Conservation (phyloP, 345 rosid species). For the Pelargonium nanum region DNA sequence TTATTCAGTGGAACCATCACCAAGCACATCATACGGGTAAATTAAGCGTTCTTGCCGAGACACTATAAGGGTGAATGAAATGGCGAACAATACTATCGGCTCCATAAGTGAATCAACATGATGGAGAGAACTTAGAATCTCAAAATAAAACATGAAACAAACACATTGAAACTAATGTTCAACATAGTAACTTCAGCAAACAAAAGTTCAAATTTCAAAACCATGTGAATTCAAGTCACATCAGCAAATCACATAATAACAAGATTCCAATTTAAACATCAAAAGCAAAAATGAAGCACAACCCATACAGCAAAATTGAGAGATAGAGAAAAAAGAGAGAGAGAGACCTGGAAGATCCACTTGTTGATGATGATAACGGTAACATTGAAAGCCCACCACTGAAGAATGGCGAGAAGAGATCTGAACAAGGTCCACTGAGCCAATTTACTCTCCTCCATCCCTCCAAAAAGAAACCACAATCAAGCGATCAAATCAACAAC, state of each 20-base stretch:
- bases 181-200: background rate
- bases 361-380: constrained; percentile 96
- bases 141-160: too few species aligned
- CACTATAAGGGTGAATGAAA: background rate
- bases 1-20: background rate
- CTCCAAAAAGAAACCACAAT: constrained; percentile 7
- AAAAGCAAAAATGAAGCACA: background rate
- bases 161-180: too few species aligned
- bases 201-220: background rate
- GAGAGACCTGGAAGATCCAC: constrained; percentile 96
- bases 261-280: background rate
- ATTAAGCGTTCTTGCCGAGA: background rate
- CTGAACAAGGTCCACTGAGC: constrained; percentile 61
- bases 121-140: background rate
- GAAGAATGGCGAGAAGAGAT: constrained; percentile 88
- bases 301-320: background rate
- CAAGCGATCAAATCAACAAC: constrained; percentile 15
- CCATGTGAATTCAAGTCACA: background rate
- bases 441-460: constrained; percentile 68
- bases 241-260: background rate
- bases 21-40: background rate
- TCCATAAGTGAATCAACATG: too few species aligned
- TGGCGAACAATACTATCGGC: background rate
- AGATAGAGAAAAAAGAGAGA: background rate
- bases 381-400: constrained; percentile 97